These are phyloP conservation scores for Cladosporium velox DNA, from an alignment of 2,329 filamentous ascomycete species.

Conservation along the genomic window DNA sequence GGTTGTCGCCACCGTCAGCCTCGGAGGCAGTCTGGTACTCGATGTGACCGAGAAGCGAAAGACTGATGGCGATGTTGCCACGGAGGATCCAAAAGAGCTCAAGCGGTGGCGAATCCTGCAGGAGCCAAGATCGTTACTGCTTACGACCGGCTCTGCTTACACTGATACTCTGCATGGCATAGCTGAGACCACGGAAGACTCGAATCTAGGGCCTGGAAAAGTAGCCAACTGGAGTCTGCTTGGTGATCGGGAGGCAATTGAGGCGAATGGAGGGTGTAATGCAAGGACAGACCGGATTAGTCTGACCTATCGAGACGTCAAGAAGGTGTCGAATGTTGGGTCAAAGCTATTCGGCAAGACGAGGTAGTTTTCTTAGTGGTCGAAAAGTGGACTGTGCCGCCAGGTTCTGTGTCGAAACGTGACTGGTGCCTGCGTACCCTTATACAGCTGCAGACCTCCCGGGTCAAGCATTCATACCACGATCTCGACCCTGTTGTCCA, in stretches of 20 bases:
- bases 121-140: constrained; percentile 76
- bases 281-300: constrained; percentile 65
- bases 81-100: constrained; percentile 27
- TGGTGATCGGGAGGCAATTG: constrained; percentile 47
- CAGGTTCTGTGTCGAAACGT: neutral
- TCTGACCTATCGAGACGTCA: constrained; percentile 83
- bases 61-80: constrained; percentile 33
- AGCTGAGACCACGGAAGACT: constrained; percentile 64
- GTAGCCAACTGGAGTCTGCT: constrained; percentile 71
- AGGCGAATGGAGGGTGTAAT: constrained; percentile 54
- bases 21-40: constrained; percentile 76
- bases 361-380: constrained; percentile 16
- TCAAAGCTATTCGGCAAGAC: constrained; percentile 61
- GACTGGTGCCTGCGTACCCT: neutral
- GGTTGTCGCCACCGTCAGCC: constrained; percentile 85
- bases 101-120: constrained; percentile 67
- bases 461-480: too few species aligned
- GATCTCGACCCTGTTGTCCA: neutral
- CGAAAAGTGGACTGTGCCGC: neutral
- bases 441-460: neutral
- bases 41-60: constrained; percentile 61
- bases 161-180: constrained; percentile 75
- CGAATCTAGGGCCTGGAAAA: constrained; percentile 60
- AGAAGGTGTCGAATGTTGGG: constrained; percentile 75
- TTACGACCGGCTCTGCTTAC: constrained; percentile 71